Percentiles rank a stretch among this genome's conserved stretches.
Conservation (phyloP, 1,139 yeast species). For the Kazachstania sp. region DNA sequence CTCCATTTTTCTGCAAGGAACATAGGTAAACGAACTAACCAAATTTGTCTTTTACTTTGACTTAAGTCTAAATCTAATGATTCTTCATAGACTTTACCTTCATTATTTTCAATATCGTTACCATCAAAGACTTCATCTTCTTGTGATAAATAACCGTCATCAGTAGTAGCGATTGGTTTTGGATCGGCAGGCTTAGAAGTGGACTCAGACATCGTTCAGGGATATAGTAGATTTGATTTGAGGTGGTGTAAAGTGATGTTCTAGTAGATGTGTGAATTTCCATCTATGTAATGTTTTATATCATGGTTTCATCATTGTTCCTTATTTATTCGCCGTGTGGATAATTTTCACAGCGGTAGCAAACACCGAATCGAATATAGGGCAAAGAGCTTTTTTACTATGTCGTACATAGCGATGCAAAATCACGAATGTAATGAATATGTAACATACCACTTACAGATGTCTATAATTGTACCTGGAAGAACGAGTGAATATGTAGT, state of each 20-base stretch:
- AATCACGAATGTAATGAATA: no score
- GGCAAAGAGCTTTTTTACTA: no score
- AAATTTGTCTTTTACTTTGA: slow-evolving; percentile 57
- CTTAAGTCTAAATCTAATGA: slow-evolving; percentile 54
- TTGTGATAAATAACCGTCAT: slow-evolving; percentile 35
- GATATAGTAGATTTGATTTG: background rate
- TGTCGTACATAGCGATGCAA: no score
- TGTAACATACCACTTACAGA: no score
- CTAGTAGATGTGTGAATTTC: no score
- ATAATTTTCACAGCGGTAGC: no score
- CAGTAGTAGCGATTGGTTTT: slow-evolving; percentile 10
- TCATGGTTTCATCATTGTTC: no score
- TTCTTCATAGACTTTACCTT: slow-evolving; percentile 39
- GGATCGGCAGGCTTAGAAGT: background rate
- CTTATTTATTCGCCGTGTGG: no score
- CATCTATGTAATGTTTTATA: no score
- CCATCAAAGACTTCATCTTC: slow-evolving; percentile 37
- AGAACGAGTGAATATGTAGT: no score
- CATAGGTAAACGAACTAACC: slow-evolving; percentile 88
- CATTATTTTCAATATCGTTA: slow-evolving; percentile 34
- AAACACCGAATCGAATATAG: no score
- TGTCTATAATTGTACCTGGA: no score
- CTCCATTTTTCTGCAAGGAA: slow-evolving; percentile 81
- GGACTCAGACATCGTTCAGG: slow-evolving; percentile 1
- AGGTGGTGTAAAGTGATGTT: background rate